phyloP scores from a whole-genome alignment of 192 early-diverging fungal species.

The Podochytrium sp. region DNA sequence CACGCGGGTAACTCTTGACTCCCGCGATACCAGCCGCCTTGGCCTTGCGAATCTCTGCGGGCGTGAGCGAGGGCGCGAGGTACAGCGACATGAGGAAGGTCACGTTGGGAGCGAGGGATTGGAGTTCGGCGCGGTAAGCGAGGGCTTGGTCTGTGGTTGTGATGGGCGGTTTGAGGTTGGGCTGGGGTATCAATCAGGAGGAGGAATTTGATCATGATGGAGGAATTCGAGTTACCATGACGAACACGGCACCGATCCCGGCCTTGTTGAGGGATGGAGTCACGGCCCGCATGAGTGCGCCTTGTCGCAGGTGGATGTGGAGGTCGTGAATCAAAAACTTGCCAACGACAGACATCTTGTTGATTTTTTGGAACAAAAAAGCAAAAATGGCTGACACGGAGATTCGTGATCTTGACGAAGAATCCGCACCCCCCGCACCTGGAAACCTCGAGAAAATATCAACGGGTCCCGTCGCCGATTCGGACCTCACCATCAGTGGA shows the following conservation, averaged over 20 bases:
- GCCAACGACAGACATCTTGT: not conserved
- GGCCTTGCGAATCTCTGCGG: conserved; percentile 87
- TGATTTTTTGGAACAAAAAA: not conserved
- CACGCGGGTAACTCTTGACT: conserved; percentile 37
- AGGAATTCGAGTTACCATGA: no score
- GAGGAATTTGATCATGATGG: not conserved
- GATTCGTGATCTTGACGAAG: not conserved
- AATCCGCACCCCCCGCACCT: not conserved
- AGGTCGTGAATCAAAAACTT: conserved; percentile 69
- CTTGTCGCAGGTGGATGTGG: conserved; percentile 93
- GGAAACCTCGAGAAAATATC: conserved; percentile 5
- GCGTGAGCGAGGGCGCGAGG: conserved; percentile 82
- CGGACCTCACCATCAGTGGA: conserved; percentile 6
- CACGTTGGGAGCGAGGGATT: conserved; percentile 81
- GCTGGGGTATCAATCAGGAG: conserved; percentile 54
- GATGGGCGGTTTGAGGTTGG: conserved; percentile 92
- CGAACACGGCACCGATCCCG: conserved; percentile 84
- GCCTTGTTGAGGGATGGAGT: conserved; percentile 79
- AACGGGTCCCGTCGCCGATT: conserved; percentile 1
- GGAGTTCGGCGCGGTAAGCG: conserved; percentile 78
- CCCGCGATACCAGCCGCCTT: conserved; percentile 80
- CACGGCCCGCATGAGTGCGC: conserved; percentile 85
- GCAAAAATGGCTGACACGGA: not conserved
- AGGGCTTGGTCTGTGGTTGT: conserved; percentile 85
- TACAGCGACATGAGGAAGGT: conserved; percentile 95